These are phyloP conservation scores for Trichocomaceae sp. DNA, from an alignment of 2,329 filamentous ascomycete genomes.

Conservation along the genomic window DNA sequence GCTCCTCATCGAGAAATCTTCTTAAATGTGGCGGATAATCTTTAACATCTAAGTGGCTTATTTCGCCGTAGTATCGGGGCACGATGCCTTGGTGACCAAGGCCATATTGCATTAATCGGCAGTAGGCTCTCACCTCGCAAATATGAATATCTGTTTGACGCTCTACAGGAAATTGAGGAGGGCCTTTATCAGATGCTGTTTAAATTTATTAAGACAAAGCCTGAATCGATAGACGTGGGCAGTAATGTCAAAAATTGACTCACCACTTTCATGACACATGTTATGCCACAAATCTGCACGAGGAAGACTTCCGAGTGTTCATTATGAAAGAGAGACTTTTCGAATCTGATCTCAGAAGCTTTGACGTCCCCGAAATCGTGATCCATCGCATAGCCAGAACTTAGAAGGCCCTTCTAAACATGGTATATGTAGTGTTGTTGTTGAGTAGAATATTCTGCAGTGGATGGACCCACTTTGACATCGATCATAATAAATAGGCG, in stretches of 20 bases:
- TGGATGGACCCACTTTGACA: too few relatives aligned
- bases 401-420: too few relatives aligned
- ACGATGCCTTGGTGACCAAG: background rate
- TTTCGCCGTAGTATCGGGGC: background rate
- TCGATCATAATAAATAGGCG: too few relatives aligned
- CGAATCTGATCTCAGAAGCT: background rate
- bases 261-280: background rate
- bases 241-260: background rate
- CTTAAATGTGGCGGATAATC: background rate
- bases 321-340: background rate
- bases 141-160: background rate
- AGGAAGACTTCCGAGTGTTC: background rate
- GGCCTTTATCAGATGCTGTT: background rate
- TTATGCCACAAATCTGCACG: background rate
- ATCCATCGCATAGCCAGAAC: too few relatives aligned
- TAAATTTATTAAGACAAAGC: background rate
- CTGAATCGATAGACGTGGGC: too few relatives aligned
- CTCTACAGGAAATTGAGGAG: background rate
- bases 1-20: conserved; percentile 14
- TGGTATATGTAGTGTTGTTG: too few relatives aligned
- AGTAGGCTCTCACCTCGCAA: background rate
- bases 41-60: background rate
- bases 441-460: too few relatives aligned
- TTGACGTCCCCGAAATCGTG: background rate
- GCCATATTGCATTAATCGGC: background rate